phyloP scores from a whole-genome alignment of 768 basidiomycete genomes.

The Leccinellum albellum region DNA sequence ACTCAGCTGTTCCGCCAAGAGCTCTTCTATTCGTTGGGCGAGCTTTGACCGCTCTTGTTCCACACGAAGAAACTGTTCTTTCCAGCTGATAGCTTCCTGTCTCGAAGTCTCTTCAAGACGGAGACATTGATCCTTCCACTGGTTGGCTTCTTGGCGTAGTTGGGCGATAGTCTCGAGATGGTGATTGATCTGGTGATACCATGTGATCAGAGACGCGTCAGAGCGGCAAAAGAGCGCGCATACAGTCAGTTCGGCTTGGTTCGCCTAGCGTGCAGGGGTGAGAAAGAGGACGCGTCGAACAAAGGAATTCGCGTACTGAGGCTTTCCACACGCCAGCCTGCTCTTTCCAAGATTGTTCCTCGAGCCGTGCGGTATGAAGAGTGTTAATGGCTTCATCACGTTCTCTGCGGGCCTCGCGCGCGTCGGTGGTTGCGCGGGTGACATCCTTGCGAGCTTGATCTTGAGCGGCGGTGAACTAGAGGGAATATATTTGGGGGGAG shows the following conservation, averaged over 20 bases:
- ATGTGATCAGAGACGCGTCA: neutral
- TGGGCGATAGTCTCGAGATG: constrained; percentile 59
- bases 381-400: constrained; percentile 47
- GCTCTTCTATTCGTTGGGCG: constrained; percentile 54
- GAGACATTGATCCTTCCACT: constrained; percentile 69
- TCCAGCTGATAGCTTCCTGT: constrained; percentile 64
- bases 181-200: constrained; percentile 46
- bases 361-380: constrained; percentile 42
- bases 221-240: constrained; percentile 11
- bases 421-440: constrained; percentile 43
- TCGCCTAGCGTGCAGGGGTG: constrained; percentile 34
- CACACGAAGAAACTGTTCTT: constrained; percentile 73
- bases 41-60: constrained; percentile 64
- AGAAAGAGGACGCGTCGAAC: constrained; percentile 9
- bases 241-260: constrained; percentile 57
- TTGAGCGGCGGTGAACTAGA: constrained; percentile 53
- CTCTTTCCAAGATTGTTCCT: constrained; percentile 48
- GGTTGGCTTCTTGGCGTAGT: constrained; percentile 58
- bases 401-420: constrained; percentile 46
- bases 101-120: constrained; percentile 45
- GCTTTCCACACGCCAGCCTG: constrained; percentile 40
- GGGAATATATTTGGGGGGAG: neutral
- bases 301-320: constrained; percentile 38
- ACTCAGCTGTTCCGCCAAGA: constrained; percentile 44
- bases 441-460: constrained; percentile 53